Evolutionary conservation across 306 rosid species (phyloP), one percentile per base, ranked within the genome.

Genomic region (Vigna trinervia): DNA sequence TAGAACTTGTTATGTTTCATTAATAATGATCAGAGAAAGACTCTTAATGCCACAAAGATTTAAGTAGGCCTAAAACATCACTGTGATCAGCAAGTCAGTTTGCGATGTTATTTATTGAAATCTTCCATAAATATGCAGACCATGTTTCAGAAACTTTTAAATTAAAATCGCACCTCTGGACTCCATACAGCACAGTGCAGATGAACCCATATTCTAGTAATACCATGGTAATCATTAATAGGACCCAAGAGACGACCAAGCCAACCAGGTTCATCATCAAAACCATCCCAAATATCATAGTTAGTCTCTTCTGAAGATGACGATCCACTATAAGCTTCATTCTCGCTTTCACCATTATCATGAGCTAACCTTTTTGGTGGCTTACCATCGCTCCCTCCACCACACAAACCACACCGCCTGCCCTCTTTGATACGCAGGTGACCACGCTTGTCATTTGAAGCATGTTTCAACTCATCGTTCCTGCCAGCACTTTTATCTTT

Each of bases 131-230:
- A 69, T 14, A 77, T 79, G 68, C 63, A 83, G 83, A 77, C 76
- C 71, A 69, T 38, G 68, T 69, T 72, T 79, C 38, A 15, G 46
- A 65, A 51, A 61, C 38, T 59, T 53, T 5, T 5, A 75, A 57
- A 81, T 79, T 54, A 77, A 80, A 83, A 73, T 28, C 85, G 51
- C 84, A 95, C 98, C 98, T 95, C 98, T 74, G 98, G 98, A 84
- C 98, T 95, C 98, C 98, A 95, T 39, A 95, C 98, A 76, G 98
- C 98, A 85, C 98, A 95, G 73, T 90, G 88, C 77, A 92, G 98
- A 85, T 95, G 98, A 81, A 95, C 97, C 98, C 98, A 95, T 85
- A 87, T 95, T 68, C 98, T 90, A 71, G 98, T 97, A 85, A 95
- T 95, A 63, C 98, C 97, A 69, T 84, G 66, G 41, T 93, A 96